Conservation (phyloP, 257 asterid genomes). For the Ilex asprella region DNA sequence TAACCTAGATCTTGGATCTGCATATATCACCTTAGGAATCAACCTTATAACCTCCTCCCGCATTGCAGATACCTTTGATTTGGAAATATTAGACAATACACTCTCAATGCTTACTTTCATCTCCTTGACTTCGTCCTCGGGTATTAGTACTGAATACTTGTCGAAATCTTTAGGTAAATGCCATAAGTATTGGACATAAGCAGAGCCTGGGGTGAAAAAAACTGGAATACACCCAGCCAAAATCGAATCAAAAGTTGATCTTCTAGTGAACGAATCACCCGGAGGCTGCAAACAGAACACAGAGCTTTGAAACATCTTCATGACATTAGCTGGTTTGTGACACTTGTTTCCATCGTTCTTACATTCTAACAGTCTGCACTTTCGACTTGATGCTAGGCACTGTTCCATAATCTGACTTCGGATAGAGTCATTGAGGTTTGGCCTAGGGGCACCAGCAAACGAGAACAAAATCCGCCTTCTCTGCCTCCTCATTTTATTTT, state of each 20-base stretch:
- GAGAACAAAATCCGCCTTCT: constrained; percentile 42
- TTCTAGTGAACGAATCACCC: constrained; percentile 73
- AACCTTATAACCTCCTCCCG: constrained; percentile 64
- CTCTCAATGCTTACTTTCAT: constrained; percentile 46
- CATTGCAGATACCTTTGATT: constrained; percentile 42
- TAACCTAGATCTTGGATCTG: constrained; percentile 48
- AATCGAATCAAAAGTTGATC: constrained; percentile 77
- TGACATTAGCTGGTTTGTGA: constrained; percentile 48
- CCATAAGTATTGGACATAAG: constrained; percentile 83
- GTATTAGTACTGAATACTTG: constrained; percentile 59
- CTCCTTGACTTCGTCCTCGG: constrained; percentile 51
- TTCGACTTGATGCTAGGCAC: constrained; percentile 28
- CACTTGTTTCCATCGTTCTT: constrained; percentile 41
- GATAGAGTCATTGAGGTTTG: constrained; percentile 46
- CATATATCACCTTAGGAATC: constrained; percentile 67
- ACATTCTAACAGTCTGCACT: constrained; percentile 58
- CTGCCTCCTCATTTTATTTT: constrained; percentile 38
- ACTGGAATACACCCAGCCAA: constrained; percentile 88
- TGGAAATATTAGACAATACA: constrained; percentile 39
- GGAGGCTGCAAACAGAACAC: constrained; percentile 81
- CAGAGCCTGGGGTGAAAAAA: constrained; percentile 67
- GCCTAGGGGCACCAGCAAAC: constrained; percentile 77
- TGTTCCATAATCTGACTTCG: constrained; percentile 65
- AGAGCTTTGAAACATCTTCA: constrained; percentile 54
- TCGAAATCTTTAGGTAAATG: constrained; percentile 51